These are phyloP conservation scores for Limonium bicolor DNA, from an alignment of 148 eudicot species.

Conservation along the genomic window DNA sequence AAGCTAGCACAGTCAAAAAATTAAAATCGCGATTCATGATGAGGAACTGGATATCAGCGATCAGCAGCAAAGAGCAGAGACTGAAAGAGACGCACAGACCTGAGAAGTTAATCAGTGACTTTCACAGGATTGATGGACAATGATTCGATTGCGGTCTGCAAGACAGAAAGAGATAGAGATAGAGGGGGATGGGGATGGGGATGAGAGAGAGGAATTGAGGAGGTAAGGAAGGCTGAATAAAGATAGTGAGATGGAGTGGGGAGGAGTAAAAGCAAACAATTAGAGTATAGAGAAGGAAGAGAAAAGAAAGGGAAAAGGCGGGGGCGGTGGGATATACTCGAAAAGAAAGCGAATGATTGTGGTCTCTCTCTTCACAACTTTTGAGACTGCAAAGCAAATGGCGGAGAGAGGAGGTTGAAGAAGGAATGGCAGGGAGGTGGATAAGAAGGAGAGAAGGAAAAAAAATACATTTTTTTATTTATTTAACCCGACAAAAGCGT, in stretches of 20 bases:
- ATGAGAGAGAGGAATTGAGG: conserved; percentile 3
- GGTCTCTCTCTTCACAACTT: conserved; percentile 4
- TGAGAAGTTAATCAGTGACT: not conserved
- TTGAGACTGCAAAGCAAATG: conserved; percentile 1
- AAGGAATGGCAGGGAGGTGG: not conserved
- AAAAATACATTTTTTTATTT: no score
- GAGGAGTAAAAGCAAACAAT: no score
- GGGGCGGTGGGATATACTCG: no score
- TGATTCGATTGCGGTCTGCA: not conserved
- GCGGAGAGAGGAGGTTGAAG: conserved; percentile 1
- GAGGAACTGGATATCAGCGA: no score
- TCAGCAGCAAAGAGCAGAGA: no score
- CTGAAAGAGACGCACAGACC: no score
- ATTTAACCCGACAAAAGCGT: no score
- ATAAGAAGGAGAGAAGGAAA: not conserved
- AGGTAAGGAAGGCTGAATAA: no score
- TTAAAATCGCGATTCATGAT: no score
- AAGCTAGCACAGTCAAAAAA: no score
- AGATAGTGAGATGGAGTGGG: no score
- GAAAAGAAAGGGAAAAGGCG: not conserved
- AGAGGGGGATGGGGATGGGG: not conserved
- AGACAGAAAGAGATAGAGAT: conserved; percentile 1
- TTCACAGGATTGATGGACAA: not conserved
- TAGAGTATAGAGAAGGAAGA: not conserved
- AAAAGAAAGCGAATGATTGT: conserved; percentile 7